Evolutionary conservation across 1,139 yeast species (phyloP).

Genomic region (Scheffersomyces insectosa): DNA sequence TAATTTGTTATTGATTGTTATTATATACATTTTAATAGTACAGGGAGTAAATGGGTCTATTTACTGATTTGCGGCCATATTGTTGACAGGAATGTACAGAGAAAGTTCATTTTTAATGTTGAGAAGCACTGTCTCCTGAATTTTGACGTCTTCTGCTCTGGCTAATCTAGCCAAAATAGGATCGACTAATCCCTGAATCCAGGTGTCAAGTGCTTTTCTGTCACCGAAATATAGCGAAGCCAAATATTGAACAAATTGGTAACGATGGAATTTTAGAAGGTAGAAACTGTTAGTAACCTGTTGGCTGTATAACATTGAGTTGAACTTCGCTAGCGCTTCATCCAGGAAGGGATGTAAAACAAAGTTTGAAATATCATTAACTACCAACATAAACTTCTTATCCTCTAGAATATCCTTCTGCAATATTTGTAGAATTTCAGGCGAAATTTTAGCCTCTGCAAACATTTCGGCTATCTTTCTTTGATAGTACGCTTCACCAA

Average conservation of each 20-base stretch:
- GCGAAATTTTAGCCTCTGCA: background rate
- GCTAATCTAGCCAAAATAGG: slow-evolving; percentile 6
- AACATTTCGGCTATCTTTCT: slow-evolving; percentile 10
- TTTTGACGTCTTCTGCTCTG: background rate
- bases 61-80: background rate
- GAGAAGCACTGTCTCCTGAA: background rate
- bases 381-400: slow-evolving; percentile 17
- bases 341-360: slow-evolving; percentile 11
- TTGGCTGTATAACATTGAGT: slow-evolving; percentile 3
- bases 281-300: slow-evolving; percentile 14
- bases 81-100: background rate
- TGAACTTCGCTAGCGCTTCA: slow-evolving; percentile 7
- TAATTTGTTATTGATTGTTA: too few relatives aligned
- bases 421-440: background rate
- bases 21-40: too few relatives aligned
- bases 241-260: slow-evolving; percentile 23
- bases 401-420: slow-evolving; percentile 8
- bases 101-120: slow-evolving; percentile 1
- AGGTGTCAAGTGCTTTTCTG: slow-evolving; percentile 10
- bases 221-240: slow-evolving; percentile 17
- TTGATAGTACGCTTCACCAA: slow-evolving; percentile 19
- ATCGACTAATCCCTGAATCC: slow-evolving; percentile 17
- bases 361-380: slow-evolving; percentile 10
- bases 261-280: slow-evolving; percentile 15
- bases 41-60: too few relatives aligned